phyloP scores from a whole-genome alignment of 2,329 filamentous ascomycete species.

The Sodiomyces alkalinus region DNA sequence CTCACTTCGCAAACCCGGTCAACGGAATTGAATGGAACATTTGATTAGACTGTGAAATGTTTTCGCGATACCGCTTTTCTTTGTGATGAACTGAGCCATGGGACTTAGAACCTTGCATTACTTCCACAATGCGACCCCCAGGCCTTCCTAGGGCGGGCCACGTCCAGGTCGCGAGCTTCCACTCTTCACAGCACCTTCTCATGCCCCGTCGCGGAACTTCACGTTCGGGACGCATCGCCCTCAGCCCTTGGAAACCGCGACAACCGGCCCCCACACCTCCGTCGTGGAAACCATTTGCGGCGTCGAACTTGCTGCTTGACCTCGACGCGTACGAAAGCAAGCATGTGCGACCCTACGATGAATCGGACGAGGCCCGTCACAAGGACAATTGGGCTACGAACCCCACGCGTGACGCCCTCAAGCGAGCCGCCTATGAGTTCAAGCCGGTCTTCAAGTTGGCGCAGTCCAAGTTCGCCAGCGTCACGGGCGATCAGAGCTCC shows the following conservation, averaged over 20 bases:
- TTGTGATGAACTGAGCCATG: no score
- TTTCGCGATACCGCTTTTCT: no score
- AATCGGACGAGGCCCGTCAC: conserved; percentile 19
- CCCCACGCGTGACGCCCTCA: conserved; percentile 10
- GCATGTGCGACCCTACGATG: conserved; percentile 25
- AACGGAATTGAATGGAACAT: no score
- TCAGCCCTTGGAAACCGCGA: neutral
- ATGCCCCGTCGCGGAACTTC: no score
- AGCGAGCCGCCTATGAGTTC: conserved; percentile 14
- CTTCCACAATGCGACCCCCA: no score
- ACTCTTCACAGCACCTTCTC: no score
- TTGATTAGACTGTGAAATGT: no score
- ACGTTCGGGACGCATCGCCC: conserved; percentile 1
- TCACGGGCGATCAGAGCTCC: conserved; percentile 3
- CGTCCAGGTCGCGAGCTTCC: neutral
- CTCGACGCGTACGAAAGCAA: conserved; percentile 32
- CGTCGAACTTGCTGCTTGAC: conserved; percentile 30
- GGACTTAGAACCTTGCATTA: no score
- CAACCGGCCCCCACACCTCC: conserved; percentile 1
- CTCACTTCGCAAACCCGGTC: no score
- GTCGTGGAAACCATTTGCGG: conserved; percentile 11
- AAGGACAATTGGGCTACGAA: conserved; percentile 14
- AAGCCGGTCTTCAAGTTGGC: conserved; percentile 10
- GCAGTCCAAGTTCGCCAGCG: conserved; percentile 5
- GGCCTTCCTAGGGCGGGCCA: no score